Evolutionary conservation across 1,284 basidiomycete species (phyloP), one percentile per base, ranked within the genome.

Genomic region (Phellinidium pouzarii): DNA sequence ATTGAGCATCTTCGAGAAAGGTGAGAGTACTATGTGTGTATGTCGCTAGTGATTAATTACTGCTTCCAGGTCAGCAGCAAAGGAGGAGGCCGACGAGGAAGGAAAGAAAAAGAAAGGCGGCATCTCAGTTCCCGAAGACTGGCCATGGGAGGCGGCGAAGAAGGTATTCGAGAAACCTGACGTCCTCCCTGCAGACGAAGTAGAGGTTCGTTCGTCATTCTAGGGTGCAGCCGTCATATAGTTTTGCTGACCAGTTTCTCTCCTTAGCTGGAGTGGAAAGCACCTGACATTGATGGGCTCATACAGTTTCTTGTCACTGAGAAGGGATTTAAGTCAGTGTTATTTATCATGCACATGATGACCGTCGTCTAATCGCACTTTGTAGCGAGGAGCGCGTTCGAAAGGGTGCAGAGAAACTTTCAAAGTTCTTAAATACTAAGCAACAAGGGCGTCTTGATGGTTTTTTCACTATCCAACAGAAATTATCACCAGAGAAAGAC

Each of bases 381-480:
- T 3, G 12, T 64, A 97, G 93, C 60, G 95, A 99, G 75, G 95
- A 99, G 26, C 86, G 95, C 44, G 93, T 99, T 2, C 84, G 95
- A 23, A 94, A 91, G 65, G 94, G 94, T 14, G 94, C 91, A 4
- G 94, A 95, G 51, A 97, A 97, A 65, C 77, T 99, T 27, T 71
- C 83, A 44, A 95, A 93, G 64, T 89, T 84, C 66, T 74, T 98
- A 44, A 86, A 82, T 48, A 82, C 86, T 38, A 99, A 98, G 65
- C 95, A 98, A 63, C 96, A 99, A 71, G 94, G 95, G 6, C 84
- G 95, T 8, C 74, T 99, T 6, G 96, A 99, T 62, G 91, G 93
- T 0, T 99, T 98, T 71, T 99, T 99, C 70, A 82, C 84, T 2
- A 79, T 84, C 14, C 81, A 85, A 61, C 73, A 73, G 36, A 82